Evolutionary conservation across 1,284 basidiomycete genomes (phyloP).

Genomic region (Puccinia polysora): DNA sequence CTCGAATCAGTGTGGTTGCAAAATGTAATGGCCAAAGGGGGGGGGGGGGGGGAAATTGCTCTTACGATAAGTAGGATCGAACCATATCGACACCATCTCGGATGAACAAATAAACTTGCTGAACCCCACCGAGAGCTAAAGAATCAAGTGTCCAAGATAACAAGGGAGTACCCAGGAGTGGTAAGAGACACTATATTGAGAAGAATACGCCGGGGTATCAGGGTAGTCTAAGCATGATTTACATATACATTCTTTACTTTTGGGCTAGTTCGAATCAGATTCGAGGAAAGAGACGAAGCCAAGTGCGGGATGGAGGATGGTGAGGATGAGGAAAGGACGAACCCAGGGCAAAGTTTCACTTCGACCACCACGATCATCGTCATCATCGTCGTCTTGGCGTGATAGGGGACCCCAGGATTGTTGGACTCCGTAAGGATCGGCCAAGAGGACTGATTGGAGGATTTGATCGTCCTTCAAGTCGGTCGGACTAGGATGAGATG

Average conservation of each 20-base stretch:
- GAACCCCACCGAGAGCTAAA: constrained; percentile 81
- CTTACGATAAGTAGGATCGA: constrained; percentile 72
- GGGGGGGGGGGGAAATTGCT: background rate
- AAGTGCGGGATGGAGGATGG: background rate
- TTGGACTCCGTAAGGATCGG: constrained; percentile 30
- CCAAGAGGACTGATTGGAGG: constrained; percentile 31
- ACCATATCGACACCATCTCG: constrained; percentile 76
- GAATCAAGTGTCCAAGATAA: constrained; percentile 95
- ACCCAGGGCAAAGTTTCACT: constrained; percentile 27
- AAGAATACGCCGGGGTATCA: background rate
- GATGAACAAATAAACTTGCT: constrained; percentile 90
- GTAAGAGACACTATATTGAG: constrained; percentile 70
- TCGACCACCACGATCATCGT: constrained; percentile 8
- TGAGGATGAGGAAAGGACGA: background rate
- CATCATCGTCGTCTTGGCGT: constrained; percentile 22
- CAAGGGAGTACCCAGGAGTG: constrained; percentile 86
- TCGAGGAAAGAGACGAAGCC: too few relatives aligned
- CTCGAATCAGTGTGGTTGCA: background rate
- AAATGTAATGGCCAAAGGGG: background rate
- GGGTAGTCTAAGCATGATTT: too few relatives aligned
- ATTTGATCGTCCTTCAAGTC: constrained; percentile 36
- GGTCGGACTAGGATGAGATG: background rate
- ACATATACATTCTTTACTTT: too few relatives aligned
- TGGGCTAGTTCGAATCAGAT: too few relatives aligned
- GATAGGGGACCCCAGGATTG: constrained; percentile 35